Conservation (phyloP, 2,329 filamentous ascomycete genomes). For the Metarhizium sp. region DNA sequence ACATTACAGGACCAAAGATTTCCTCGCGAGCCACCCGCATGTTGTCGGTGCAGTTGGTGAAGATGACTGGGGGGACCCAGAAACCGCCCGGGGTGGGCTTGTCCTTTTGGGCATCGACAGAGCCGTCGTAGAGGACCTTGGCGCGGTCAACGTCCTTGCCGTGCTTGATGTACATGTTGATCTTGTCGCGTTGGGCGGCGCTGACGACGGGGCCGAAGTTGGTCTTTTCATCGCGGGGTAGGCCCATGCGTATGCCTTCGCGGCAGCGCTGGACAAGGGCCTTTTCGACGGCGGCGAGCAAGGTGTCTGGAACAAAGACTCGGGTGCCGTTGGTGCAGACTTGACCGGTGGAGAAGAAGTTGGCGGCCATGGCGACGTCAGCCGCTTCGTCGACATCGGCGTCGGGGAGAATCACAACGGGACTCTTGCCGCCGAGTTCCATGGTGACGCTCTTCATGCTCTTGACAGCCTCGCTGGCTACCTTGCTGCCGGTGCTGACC, state of each 20-base stretch:
- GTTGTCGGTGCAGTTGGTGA: constrained; percentile 73
- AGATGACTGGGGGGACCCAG: constrained; percentile 78
- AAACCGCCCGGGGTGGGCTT: constrained; percentile 54
- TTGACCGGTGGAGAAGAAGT: constrained; percentile 85
- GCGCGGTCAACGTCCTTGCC: constrained; percentile 67
- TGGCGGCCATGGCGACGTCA: constrained; percentile 85
- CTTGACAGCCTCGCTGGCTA: constrained; percentile 64
- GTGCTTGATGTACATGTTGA: constrained; percentile 65
- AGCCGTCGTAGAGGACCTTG: constrained; percentile 63
- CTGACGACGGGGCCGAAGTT: constrained; percentile 84
- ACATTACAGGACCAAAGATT: constrained; percentile 85
- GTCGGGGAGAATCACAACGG: constrained; percentile 71
- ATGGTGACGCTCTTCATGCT: constrained; percentile 88
- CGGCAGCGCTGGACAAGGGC: constrained; percentile 40
- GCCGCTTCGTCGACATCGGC: constrained; percentile 72
- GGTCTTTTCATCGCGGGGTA: constrained; percentile 60
- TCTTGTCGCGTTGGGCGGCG: constrained; percentile 65
- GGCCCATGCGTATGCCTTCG: constrained; percentile 67
- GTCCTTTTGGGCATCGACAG: constrained; percentile 40
- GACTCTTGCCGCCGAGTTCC: constrained; percentile 84
- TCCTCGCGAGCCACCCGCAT: constrained; percentile 78
- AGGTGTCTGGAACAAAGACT: constrained; percentile 64
- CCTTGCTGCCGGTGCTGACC: constrained; percentile 73
- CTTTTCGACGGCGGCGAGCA: constrained; percentile 61
- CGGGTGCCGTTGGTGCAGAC: constrained; percentile 90